Percentiles rank a stretch among this genome's conserved stretches.
Conservation (phyloP, 2,329 filamentous ascomycete genomes). For the Fusarium sp. region DNA sequence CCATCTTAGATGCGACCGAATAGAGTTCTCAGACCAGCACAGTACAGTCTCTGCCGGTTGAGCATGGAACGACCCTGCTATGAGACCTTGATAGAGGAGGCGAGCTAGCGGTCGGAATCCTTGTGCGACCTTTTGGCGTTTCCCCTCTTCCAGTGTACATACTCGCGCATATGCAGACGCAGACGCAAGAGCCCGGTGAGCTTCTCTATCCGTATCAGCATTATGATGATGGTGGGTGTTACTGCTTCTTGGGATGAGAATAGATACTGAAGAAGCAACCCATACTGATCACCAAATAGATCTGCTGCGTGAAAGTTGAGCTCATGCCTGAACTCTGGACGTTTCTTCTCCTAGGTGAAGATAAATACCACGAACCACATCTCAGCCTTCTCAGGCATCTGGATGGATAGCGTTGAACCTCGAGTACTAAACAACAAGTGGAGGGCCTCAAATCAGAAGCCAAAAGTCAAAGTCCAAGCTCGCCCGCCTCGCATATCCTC, state of each 20-base stretch:
- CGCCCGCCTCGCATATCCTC: conserved; percentile 32
- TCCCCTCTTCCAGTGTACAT: conserved; percentile 37
- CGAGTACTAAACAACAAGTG: conserved; percentile 20
- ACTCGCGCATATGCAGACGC: conserved; percentile 37
- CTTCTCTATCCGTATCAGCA: conserved; percentile 24
- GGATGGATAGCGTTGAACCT: conserved; percentile 13
- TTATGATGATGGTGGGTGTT: conserved; percentile 20
- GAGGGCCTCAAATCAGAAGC: conserved; percentile 37
- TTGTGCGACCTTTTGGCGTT: conserved; percentile 31
- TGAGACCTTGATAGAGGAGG: conserved; percentile 34
- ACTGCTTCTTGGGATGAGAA: conserved; percentile 29
- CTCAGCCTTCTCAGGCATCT: conserved; percentile 21
- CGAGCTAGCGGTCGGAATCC: conserved; percentile 28
- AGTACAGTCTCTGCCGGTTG: conserved; percentile 30
- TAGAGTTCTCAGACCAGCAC: conserved; percentile 33
- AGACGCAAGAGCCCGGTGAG: conserved; percentile 33
- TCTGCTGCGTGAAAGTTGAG: conserved; percentile 19
- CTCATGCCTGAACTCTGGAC: not conserved
- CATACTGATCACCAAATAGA: conserved; percentile 23
- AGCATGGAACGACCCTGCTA: conserved; percentile 37
- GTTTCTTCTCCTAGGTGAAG: not conserved
- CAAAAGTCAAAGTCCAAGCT: conserved; percentile 33
- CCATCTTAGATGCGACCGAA: conserved; percentile 38
- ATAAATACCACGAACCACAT: not conserved
- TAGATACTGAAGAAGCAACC: conserved; percentile 16